These are phyloP conservation scores for Zalaria obscura DNA, from an alignment of 2,329 filamentous ascomycete genomes.

Conservation along the genomic window DNA sequence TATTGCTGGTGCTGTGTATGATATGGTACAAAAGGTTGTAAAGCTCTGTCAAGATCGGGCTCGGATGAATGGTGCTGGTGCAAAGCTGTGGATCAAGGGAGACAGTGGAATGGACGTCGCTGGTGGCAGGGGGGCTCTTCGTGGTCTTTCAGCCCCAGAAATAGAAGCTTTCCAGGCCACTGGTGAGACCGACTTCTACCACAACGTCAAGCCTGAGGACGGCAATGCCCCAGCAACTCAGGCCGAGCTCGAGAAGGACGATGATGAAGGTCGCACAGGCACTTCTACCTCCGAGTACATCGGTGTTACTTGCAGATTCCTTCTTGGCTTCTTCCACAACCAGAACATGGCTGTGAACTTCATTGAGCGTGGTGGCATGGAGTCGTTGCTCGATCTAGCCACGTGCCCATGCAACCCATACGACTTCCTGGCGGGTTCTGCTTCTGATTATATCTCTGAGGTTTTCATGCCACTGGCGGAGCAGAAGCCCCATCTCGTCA, in stretches of 20 bases:
- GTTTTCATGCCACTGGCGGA: slow-evolving; percentile 71
- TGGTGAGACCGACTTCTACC: slow-evolving; percentile 2
- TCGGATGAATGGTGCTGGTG: slow-evolving; percentile 55
- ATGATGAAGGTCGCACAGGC: slow-evolving; percentile 4
- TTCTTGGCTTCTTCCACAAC: slow-evolving; percentile 65
- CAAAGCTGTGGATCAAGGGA: slow-evolving; percentile 57
- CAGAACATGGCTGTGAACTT: slow-evolving; percentile 57
- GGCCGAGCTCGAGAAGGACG: slow-evolving; percentile 5
- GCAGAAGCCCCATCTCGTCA: slow-evolving; percentile 60
- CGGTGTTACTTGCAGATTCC: slow-evolving; percentile 60
- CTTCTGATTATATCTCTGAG: slow-evolving; percentile 56
- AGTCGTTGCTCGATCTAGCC: slow-evolving; percentile 70
- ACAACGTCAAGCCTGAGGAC: neutral
- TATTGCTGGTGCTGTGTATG: slow-evolving; percentile 73
- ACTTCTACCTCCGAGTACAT: slow-evolving; percentile 27
- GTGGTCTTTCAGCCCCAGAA: slow-evolving; percentile 13
- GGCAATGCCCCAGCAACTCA: neutral
- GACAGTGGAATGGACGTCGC: slow-evolving; percentile 44
- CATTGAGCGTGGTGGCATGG: slow-evolving; percentile 65
- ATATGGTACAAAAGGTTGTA: slow-evolving; percentile 75
- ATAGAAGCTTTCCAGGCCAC: neutral
- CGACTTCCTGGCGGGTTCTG: slow-evolving; percentile 52
- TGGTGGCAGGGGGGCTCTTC: slow-evolving; percentile 33
- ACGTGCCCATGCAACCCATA: slow-evolving; percentile 68
- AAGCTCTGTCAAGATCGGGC: slow-evolving; percentile 60